Conservation (phyloP, 2,329 filamentous ascomycete genomes). For the Lizonia empirigonia region DNA sequence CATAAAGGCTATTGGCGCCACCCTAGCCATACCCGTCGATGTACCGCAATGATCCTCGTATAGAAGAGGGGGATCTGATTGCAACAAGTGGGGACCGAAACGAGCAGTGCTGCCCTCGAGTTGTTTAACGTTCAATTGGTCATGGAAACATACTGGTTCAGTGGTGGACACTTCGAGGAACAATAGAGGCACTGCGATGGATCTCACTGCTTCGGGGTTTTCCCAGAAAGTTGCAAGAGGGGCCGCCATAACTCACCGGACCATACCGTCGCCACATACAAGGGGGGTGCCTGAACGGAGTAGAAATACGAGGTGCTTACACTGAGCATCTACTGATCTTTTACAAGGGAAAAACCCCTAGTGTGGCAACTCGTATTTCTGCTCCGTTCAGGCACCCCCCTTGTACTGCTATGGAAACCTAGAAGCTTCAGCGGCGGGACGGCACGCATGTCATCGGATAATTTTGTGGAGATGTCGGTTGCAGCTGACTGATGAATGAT, state of each 20-base stretch:
- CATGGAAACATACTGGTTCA: background rate
- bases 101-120: background rate
- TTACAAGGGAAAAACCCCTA: no score
- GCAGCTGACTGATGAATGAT: background rate
- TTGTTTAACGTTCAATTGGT: background rate
- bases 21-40: background rate
- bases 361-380: no score
- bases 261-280: slow-evolving; percentile 1
- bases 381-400: no score
- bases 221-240: background rate
- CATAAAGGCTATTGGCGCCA: background rate
- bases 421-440: slow-evolving; percentile 9
- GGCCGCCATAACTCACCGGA: background rate
- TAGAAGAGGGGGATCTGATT: background rate
- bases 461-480: background rate
- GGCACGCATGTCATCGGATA: slow-evolving; percentile 14
- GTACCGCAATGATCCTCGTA: background rate
- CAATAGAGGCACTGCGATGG: background rate
- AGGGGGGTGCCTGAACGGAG: no score
- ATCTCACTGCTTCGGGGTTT: background rate
- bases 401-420: no score
- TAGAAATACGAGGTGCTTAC: no score
- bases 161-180: background rate
- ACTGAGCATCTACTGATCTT: no score
- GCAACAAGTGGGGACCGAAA: background rate